A percentile compares a stretch with the other conserved stretches of the same genome.
Evolutionary conservation across 208 protist genomes (phyloP).

Genomic region (Crithidia sp.): DNA sequence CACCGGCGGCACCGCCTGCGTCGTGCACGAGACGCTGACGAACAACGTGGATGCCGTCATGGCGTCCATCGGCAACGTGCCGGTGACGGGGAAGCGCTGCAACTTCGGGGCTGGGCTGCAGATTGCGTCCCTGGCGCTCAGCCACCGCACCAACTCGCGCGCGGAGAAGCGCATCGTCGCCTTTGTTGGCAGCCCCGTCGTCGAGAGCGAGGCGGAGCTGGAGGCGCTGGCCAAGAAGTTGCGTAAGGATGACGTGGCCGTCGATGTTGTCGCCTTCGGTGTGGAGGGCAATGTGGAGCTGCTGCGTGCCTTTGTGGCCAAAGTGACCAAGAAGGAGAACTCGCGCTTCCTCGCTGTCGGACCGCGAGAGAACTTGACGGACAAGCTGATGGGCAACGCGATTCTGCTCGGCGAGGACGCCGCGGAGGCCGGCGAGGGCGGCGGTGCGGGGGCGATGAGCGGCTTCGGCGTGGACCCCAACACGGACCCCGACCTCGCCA

Average conservation of each 20-base stretch:
- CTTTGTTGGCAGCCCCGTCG: slow-evolving; percentile 97
- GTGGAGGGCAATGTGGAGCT: slow-evolving; percentile 90
- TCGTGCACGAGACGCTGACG: slow-evolving; percentile 95
- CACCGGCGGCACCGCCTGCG: slow-evolving; percentile 89
- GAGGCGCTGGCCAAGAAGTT: slow-evolving; percentile 95
- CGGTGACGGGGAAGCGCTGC: slow-evolving; percentile 83
- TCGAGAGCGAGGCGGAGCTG: slow-evolving; percentile 88
- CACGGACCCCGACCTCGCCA: slow-evolving; percentile 94
- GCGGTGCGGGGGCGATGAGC: slow-evolving; percentile 26
- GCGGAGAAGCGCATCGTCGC: slow-evolving; percentile 97
- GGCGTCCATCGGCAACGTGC: slow-evolving; percentile 85
- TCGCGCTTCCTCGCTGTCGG: slow-evolving; percentile 89
- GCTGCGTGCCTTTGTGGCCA: slow-evolving; percentile 91
- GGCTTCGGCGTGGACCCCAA: slow-evolving; percentile 92
- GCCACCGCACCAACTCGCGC: slow-evolving; percentile 95
- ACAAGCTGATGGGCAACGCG: slow-evolving; percentile 91
- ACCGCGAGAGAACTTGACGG: slow-evolving; percentile 85
- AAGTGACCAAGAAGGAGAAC: slow-evolving; percentile 86
- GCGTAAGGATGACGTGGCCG: slow-evolving; percentile 97
- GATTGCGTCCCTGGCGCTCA: slow-evolving; percentile 96
- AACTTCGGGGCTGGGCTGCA: slow-evolving; percentile 93
- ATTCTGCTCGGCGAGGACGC: slow-evolving; percentile 80
- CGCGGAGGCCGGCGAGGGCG: slow-evolving; percentile 23
- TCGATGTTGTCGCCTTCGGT: slow-evolving; percentile 98
- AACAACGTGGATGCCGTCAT: slow-evolving; percentile 95